Conservation (phyloP, 2,329 filamentous ascomycete species). For the Boeremia exigua region DNA sequence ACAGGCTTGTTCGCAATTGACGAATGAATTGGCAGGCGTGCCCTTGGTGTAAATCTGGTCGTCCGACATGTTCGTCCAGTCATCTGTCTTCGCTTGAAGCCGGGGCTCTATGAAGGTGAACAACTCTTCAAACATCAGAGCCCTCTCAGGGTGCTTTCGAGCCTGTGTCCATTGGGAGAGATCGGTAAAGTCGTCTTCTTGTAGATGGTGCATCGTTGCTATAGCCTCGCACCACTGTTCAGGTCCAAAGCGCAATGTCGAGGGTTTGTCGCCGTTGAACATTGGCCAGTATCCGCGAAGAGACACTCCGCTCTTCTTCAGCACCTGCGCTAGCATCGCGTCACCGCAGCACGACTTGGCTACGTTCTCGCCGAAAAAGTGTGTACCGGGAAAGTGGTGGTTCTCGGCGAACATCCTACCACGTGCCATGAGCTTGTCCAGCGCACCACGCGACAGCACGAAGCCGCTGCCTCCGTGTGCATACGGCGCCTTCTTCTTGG, state of each 20-base stretch:
- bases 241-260: slow-evolving; percentile 45
- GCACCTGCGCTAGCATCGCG: slow-evolving; percentile 46
- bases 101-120: slow-evolving; percentile 39
- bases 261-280: slow-evolving; percentile 53
- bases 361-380: slow-evolving; percentile 46
- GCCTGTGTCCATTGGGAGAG: slow-evolving; percentile 37
- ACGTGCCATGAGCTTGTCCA: slow-evolving; percentile 52
- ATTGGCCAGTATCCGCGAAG: slow-evolving; percentile 52
- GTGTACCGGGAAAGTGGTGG: slow-evolving; percentile 39
- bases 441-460: slow-evolving; percentile 55
- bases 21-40: slow-evolving; percentile 32
- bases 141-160: slow-evolving; percentile 28
- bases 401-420: slow-evolving; percentile 46
- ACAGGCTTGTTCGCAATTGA: slow-evolving; percentile 38
- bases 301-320: slow-evolving; percentile 45
- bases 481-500: slow-evolving; percentile 44
- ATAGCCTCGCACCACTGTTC: slow-evolving; percentile 54
- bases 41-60: slow-evolving; percentile 31
- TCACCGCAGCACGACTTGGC: slow-evolving; percentile 48
- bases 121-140: slow-evolving; percentile 45
- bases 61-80: slow-evolving; percentile 46
- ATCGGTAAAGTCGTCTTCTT: slow-evolving; percentile 35
- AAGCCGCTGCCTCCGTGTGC: slow-evolving; percentile 54
- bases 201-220: slow-evolving; percentile 48
- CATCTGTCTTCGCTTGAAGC: slow-evolving; percentile 30